Conservation (phyloP, 2,329 filamentous ascomycete genomes). For the Hysterium pulicare region DNA sequence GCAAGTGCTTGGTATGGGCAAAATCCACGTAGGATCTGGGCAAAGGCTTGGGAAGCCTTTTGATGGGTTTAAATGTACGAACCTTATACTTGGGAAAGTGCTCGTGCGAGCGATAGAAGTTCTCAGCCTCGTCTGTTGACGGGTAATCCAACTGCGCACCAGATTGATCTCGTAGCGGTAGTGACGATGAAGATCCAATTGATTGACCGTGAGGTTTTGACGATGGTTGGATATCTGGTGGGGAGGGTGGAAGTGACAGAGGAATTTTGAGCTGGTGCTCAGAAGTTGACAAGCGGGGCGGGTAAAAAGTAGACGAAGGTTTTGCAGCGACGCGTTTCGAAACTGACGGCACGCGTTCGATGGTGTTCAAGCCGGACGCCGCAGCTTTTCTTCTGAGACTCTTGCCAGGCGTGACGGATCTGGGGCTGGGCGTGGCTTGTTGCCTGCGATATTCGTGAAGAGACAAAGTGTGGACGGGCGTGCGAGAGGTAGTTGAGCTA, state of each 20-base stretch:
- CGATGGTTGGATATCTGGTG: constrained; percentile 12
- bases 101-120: constrained; percentile 4
- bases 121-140: constrained; percentile 5
- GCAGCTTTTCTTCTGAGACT: constrained; percentile 37
- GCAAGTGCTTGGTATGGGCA: background rate
- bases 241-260: constrained; percentile 16
- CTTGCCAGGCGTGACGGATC: constrained; percentile 26
- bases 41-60: constrained; percentile 26
- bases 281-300: constrained; percentile 28
- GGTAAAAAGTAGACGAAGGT: constrained; percentile 15
- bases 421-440: constrained; percentile 31
- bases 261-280: constrained; percentile 22
- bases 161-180: constrained; percentile 17
- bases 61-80: constrained; percentile 32
- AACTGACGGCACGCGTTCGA: constrained; percentile 25
- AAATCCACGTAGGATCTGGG: background rate
- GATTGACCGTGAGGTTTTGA: constrained; percentile 14
- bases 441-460: constrained; percentile 40
- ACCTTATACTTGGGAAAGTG: constrained; percentile 13
- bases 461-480: constrained; percentile 33
- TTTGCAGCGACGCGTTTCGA: constrained; percentile 10
- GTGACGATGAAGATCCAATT: constrained; percentile 25
- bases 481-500: constrained; percentile 29
- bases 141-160: constrained; percentile 16
- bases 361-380: constrained; percentile 26